phyloP scores from a whole-genome alignment of 1,139 yeast species.

The Meyerozyma smithsonii region DNA sequence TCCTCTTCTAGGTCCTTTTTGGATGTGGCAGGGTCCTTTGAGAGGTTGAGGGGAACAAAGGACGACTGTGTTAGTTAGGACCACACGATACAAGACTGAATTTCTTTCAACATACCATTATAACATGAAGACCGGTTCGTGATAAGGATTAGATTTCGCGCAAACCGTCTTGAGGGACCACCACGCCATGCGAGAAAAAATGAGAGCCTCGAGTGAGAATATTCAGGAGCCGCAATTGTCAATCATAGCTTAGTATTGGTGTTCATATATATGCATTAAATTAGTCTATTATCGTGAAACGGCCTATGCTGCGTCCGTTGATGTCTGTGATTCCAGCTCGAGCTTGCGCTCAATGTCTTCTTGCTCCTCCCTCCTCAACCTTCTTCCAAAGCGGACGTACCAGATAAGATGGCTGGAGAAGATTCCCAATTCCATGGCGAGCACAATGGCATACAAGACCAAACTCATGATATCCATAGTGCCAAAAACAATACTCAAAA shows the following conservation, averaged over 20 bases:
- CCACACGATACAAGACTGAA: too few relatives aligned
- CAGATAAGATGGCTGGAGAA: slow-evolving; percentile 65
- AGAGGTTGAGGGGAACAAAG: slow-evolving; percentile 75
- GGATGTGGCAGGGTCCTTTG: slow-evolving; percentile 57
- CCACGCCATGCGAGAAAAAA: too few relatives aligned
- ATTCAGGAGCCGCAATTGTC: neutral
- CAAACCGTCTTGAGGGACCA: too few relatives aligned
- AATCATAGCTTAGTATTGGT: neutral
- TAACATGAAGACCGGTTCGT: too few relatives aligned
- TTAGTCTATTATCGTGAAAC: neutral
- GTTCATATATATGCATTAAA: neutral
- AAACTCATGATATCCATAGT: slow-evolving; percentile 72
- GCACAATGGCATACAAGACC: slow-evolving; percentile 65
- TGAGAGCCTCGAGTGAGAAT: neutral
- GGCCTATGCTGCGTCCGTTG: too few relatives aligned
- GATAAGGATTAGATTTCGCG: too few relatives aligned
- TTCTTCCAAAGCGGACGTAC: slow-evolving; percentile 46
- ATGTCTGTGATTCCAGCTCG: neutral
- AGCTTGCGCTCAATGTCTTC: neutral
- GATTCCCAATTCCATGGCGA: slow-evolving; percentile 74
- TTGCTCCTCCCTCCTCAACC: neutral
- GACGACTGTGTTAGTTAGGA: slow-evolving; percentile 41
- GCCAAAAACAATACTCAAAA: slow-evolving; percentile 61
- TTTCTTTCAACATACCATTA: neutral
- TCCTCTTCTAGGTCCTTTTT: slow-evolving; percentile 66